These are phyloP conservation scores for Linderniella brevidens DNA, from an alignment of 257 asterid species.

Conservation along the genomic window DNA sequence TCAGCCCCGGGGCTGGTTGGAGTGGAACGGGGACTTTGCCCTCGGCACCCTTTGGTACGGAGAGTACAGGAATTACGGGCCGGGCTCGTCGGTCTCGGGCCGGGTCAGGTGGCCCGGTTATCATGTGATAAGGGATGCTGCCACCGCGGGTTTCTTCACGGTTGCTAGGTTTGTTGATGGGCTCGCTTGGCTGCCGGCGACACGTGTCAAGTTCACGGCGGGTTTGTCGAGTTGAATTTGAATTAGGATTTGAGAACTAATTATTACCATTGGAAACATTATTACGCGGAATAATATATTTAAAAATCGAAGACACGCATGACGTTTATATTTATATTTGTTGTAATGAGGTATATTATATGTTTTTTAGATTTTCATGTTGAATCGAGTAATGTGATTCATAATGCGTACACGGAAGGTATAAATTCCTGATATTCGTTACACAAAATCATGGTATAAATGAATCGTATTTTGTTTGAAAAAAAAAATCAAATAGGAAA, in stretches of 20 bases:
- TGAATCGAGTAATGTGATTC: no score
- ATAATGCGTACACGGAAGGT: no score
- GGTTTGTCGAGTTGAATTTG: constrained; percentile 19
- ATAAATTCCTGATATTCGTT: no score
- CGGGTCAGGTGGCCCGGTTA: constrained; percentile 77
- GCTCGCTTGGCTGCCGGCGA: constrained; percentile 74
- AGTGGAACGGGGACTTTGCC: constrained; percentile 75
- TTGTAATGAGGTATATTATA: no score
- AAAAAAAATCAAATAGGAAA: no score
- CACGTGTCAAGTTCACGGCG: constrained; percentile 55
- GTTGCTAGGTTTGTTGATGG: constrained; percentile 68
- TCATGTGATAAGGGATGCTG: constrained; percentile 44
- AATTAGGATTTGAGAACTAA: no score
- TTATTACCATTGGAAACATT: no score
- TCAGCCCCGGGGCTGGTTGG: constrained; percentile 93
- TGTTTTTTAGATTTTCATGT: no score
- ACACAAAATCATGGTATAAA: no score
- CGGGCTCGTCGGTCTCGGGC: constrained; percentile 49
- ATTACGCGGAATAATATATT: no score
- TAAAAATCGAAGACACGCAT: background rate
- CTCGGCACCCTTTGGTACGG: constrained; percentile 75
- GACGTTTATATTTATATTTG: no score
- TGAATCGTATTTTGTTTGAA: no score
- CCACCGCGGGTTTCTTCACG: constrained; percentile 51
- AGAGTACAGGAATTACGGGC: constrained; percentile 87